Conservation (phyloP, 257 asterid genomes). For the Rhazya stricta region DNA sequence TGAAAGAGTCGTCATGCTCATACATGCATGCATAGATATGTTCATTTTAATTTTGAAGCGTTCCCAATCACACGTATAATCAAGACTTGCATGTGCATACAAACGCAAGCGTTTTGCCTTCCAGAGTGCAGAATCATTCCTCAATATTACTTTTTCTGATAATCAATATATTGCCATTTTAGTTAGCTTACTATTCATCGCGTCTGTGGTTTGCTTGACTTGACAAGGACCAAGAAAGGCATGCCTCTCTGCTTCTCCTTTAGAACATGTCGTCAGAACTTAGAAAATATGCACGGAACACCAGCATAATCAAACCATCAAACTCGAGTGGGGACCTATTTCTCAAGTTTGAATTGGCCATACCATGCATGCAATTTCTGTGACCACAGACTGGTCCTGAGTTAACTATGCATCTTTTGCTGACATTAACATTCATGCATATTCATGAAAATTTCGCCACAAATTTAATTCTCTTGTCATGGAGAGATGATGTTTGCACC, state of each 20-base stretch:
- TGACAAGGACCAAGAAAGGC: background rate
- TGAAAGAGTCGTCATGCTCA: background rate
- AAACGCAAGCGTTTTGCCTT: conserved; percentile 5
- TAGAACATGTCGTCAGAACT: background rate
- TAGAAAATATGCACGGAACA: background rate
- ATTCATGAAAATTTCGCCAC: conserved; percentile 13
- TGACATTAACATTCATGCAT: conserved; percentile 18
- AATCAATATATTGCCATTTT: background rate
- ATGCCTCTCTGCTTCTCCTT: background rate
- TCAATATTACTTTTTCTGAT: background rate
- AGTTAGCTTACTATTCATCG: background rate
- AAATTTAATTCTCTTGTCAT: background rate
- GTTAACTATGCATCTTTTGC: conserved; percentile 16
- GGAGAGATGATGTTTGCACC: background rate
- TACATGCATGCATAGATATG: too few relatives aligned
- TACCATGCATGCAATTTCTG: conserved; percentile 34
- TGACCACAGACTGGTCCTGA: conserved; percentile 18
- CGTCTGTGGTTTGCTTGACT: background rate
- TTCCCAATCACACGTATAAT: background rate
- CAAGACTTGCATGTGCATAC: conserved; percentile 10
- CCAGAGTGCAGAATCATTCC: background rate
- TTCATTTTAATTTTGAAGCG: too few relatives aligned
- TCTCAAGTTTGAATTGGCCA: conserved; percentile 18
- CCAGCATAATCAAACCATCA: background rate
- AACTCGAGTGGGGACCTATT: background rate